Base-by-base conservation (phyloP, 2,329 filamentous ascomycete species). In the Cladosporium sp. region DNA sequence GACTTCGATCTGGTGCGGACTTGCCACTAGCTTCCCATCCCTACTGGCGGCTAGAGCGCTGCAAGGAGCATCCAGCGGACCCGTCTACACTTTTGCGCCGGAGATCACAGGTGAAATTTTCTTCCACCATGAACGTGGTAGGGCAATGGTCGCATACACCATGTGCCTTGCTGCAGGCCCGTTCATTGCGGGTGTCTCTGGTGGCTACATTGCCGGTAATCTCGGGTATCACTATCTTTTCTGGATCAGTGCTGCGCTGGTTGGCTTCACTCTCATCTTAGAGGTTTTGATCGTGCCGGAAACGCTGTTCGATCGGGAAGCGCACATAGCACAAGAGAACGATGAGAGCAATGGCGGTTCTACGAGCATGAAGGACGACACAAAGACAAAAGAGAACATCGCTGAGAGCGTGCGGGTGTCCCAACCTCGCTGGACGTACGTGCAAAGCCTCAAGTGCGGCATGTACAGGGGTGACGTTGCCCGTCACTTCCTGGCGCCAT, bases 81-180 rank as follows among this genome's bases (percentile, higher is more conserved):
- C 73, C 3, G 70, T 72, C 7, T 73, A 76, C 61, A 73, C 72
- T 15, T 66, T 76, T 15, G 69, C 73, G 8, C 74, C 74, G 6
- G 72, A 73, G 61, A 68, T 75, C 9, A 68, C 76, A 9, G 74
- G 73, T 1, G 74, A 76, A 53, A 66, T 75, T 2, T 76, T 75
- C 62, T 77, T 76, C 56, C 68, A 75, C 22, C 74, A 75, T 51
- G 68, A 75, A 57, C 68, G 72, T 15, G 74, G 74, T 37, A 67
- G 74, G 44, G 73, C 72, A 3, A 71, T 76, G 68, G 72, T 72
- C 51, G 45, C 48, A 3, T 57, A 57, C 19, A 57, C 55, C 15
- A 45, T 57, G 47, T 57, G 55, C 17, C 20, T 54, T 25, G 36
- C 55, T 51, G 36, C 24, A 4, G 55, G 55, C 5, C 45, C 45